phyloP scores from a whole-genome alignment of 73 alveolate genomes.

The Blepharisma stoltei region DNA sequence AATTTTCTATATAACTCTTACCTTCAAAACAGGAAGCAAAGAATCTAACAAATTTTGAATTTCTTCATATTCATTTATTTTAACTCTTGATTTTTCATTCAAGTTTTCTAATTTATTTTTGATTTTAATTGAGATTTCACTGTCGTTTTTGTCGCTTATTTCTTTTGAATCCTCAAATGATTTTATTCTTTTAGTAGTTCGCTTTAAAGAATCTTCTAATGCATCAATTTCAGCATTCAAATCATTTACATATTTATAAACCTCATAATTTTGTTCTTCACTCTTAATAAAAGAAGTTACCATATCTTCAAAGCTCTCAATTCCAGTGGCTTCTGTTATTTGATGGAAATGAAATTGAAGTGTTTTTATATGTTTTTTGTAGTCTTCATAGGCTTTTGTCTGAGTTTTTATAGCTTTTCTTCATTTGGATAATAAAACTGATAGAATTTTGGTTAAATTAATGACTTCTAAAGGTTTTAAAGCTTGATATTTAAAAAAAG shows the following conservation, averaged over 20 bases:
- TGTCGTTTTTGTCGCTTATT: not conserved
- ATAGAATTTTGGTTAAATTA: too few relatives aligned
- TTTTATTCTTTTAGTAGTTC: not conserved
- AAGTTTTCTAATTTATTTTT: not conserved
- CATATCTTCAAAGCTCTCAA: constrained; percentile 54
- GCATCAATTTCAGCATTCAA: constrained; percentile 61
- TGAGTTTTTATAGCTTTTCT: too few relatives aligned
- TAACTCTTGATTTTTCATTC: not conserved
- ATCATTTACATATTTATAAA: constrained; percentile 61
- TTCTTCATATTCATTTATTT: not conserved
- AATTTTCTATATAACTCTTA: too few relatives aligned
- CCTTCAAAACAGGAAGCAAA: not conserved
- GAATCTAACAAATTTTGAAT: not conserved
- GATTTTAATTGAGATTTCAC: not conserved
- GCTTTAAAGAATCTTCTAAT: constrained; percentile 40
- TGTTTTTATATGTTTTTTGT: constrained; percentile 47
- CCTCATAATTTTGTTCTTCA: constrained; percentile 67
- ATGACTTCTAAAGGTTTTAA: too few relatives aligned
- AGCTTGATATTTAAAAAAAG: too few relatives aligned
- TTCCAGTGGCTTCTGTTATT: constrained; percentile 68
- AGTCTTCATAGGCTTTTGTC: constrained; percentile 33
- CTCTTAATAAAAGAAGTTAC: constrained; percentile 75
- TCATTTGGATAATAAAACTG: too few relatives aligned
- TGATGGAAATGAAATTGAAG: constrained; percentile 63
- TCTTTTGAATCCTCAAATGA: not conserved